phyloP scores from a whole-genome alignment of 2,329 filamentous ascomycete genomes.

The Penicillium sp. region DNA sequence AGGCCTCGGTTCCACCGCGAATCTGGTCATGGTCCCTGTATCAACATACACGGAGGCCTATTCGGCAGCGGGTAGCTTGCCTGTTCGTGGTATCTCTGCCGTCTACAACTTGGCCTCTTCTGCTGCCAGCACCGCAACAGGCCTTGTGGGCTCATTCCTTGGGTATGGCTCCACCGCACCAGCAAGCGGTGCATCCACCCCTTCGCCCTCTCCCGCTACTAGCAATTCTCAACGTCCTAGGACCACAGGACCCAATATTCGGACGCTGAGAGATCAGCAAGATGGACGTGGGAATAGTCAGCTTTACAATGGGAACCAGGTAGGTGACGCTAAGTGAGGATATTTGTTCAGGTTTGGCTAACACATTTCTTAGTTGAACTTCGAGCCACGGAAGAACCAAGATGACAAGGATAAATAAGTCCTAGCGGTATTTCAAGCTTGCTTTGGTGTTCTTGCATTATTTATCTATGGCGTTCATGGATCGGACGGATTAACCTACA shows the following conservation, averaged over 20 bases:
- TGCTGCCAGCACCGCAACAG: conserved; percentile 44
- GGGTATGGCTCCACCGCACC: conserved; percentile 37
- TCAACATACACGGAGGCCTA: conserved; percentile 62
- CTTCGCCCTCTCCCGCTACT: conserved; percentile 8
- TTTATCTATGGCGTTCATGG: conserved; percentile 5
- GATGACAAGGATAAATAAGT: conserved; percentile 47
- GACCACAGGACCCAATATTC: conserved; percentile 41
- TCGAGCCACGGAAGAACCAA: conserved; percentile 64
- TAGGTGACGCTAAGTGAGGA: conserved; percentile 46
- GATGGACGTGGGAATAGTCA: conserved; percentile 62
- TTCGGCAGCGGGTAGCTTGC: conserved; percentile 39
- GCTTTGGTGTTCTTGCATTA: conserved; percentile 1
- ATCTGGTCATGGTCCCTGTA: conserved; percentile 75
- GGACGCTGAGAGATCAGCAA: conserved; percentile 56
- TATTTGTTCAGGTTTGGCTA: neutral
- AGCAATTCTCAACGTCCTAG: conserved; percentile 18
- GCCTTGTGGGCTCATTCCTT: conserved; percentile 46
- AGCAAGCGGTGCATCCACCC: conserved; percentile 13
- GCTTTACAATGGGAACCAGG: conserved; percentile 89
- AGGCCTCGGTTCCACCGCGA: conserved; percentile 75
- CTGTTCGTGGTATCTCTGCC: conserved; percentile 43
- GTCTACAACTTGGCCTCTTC: conserved; percentile 47
- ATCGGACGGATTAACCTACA: neutral
- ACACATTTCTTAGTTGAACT: conserved; percentile 57
- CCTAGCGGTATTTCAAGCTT: neutral